These are phyloP conservation scores for Camellia sinensis DNA, from an alignment of 148 eudicot species.

Conservation along the genomic window DNA sequence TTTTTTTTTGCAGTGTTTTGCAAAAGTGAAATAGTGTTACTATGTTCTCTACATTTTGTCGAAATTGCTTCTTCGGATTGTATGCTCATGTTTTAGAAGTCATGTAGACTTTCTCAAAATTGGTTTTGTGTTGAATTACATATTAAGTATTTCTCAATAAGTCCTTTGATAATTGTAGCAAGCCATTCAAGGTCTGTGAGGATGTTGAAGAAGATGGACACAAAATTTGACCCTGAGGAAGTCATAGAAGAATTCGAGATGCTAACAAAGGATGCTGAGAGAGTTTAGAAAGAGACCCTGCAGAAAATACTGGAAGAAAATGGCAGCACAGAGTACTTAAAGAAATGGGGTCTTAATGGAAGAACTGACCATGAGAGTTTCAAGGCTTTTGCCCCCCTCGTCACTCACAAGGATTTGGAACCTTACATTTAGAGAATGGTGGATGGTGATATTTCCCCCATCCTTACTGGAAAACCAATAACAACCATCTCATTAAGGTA, in stretches of 20 bases:
- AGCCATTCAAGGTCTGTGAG: conserved; percentile 3
- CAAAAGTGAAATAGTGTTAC: background rate
- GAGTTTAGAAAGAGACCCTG: conserved; percentile 41
- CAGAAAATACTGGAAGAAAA: conserved; percentile 44
- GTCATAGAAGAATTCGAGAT: conserved; percentile 44
- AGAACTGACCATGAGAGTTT: conserved; percentile 61
- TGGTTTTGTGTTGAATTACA: background rate
- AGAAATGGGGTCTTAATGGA: conserved; percentile 49
- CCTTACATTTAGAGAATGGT: conserved; percentile 63
- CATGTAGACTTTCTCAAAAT: too few relatives aligned
- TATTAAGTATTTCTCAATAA: background rate
- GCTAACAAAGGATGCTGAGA: conserved; percentile 40
- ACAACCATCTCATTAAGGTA: conserved; percentile 76
- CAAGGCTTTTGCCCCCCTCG: conserved; percentile 71
- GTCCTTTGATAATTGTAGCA: conserved; percentile 11
- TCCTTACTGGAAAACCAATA: conserved; percentile 74
- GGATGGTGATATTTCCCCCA: conserved; percentile 58
- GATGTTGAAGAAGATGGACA: conserved; percentile 35
- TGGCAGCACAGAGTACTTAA: conserved; percentile 40
- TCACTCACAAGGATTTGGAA: conserved; percentile 64
- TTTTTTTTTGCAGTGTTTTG: background rate
- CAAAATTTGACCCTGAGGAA: conserved; percentile 28
- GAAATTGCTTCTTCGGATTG: background rate
- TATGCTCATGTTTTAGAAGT: background rate
- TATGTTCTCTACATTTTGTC: background rate